phyloP scores from a whole-genome alignment of 202 grass and related monocot species.

The Schoenoplectus tabernaemontani region DNA sequence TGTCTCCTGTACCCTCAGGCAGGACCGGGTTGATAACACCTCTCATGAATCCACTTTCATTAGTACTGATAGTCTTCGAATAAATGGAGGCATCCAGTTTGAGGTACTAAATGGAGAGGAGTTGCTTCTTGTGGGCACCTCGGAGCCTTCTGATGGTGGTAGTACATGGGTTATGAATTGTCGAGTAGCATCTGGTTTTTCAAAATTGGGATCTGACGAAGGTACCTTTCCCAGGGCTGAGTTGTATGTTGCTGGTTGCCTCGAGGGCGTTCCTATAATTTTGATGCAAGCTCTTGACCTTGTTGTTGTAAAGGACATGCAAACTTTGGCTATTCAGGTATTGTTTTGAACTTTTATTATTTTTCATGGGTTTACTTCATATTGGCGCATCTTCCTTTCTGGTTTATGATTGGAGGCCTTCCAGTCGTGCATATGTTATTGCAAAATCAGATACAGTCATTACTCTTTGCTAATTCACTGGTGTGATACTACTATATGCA shows the following conservation, averaged over 20 bases:
- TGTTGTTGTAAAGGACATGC: not conserved
- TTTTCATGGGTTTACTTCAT: not conserved
- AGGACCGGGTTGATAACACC: constrained; percentile 28
- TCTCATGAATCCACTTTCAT: constrained; percentile 59
- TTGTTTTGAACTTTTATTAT: not conserved
- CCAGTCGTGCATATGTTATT: not conserved
- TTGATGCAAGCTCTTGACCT: constrained; percentile 47
- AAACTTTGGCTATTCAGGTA: constrained; percentile 1
- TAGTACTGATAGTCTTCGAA: constrained; percentile 40
- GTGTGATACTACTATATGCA: not conserved
- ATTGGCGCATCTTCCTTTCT: not conserved
- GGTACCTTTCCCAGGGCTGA: constrained; percentile 29
- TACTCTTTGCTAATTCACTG: not conserved
- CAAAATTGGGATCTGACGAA: constrained; percentile 11
- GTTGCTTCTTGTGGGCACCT: constrained; percentile 43
- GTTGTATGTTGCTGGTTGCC: constrained; percentile 49
- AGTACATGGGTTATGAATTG: constrained; percentile 58
- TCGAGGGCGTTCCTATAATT: constrained; percentile 31
- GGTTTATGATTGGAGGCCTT: not conserved
- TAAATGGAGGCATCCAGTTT: constrained; percentile 58
- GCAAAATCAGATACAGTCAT: not conserved
- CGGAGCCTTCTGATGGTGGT: constrained; percentile 36
- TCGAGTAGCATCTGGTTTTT: constrained; percentile 28
- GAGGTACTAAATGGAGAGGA: constrained; percentile 38
- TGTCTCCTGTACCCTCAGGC: constrained; percentile 35